A percentile compares a stretch with the other conserved stretches of the same genome.
These are phyloP conservation scores for Hymenoscyphus occultus DNA, from an alignment of 2,329 filamentous ascomycete genomes.

Conservation along the genomic window DNA sequence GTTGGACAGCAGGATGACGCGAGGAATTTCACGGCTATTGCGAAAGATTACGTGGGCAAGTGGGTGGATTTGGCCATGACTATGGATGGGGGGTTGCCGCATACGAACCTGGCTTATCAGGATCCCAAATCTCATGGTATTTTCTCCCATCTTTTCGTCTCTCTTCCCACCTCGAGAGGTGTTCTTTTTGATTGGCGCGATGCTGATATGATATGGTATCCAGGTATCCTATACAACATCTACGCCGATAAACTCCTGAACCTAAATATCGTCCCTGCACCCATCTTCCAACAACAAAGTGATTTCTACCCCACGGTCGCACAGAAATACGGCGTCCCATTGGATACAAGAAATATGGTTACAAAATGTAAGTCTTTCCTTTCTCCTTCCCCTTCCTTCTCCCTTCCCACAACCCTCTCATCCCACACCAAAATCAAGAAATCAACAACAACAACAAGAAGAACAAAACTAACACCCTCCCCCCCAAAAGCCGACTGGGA, in stretches of 20 bases:
- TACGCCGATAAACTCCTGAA: constrained; percentile 77
- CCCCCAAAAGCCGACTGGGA: constrained; percentile 63
- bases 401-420: not conserved
- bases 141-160: not conserved
- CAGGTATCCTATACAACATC: constrained; percentile 68
- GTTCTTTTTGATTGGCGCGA: not conserved
- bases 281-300: constrained; percentile 75
- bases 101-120: constrained; percentile 78
- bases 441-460: not conserved
- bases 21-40: constrained; percentile 58
- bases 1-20: constrained; percentile 57
- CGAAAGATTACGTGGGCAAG: constrained; percentile 65
- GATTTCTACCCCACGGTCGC: constrained; percentile 71
- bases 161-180: not conserved
- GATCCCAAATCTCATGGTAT: constrained; percentile 47
- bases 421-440: too few species aligned
- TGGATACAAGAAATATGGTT: constrained; percentile 77
- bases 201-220: not conserved
- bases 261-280: constrained; percentile 71
- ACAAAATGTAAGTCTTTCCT: constrained; percentile 58
- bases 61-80: constrained; percentile 74
- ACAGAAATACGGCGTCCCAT: constrained; percentile 73
- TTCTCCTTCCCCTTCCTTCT: not conserved
- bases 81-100: constrained; percentile 53
- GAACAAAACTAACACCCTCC: not conserved